Evolutionary conservation across 2,329 filamentous ascomycete species (phyloP), one percentile per base, ranked within the genome.

Genomic region (Claviceps purpurea): DNA sequence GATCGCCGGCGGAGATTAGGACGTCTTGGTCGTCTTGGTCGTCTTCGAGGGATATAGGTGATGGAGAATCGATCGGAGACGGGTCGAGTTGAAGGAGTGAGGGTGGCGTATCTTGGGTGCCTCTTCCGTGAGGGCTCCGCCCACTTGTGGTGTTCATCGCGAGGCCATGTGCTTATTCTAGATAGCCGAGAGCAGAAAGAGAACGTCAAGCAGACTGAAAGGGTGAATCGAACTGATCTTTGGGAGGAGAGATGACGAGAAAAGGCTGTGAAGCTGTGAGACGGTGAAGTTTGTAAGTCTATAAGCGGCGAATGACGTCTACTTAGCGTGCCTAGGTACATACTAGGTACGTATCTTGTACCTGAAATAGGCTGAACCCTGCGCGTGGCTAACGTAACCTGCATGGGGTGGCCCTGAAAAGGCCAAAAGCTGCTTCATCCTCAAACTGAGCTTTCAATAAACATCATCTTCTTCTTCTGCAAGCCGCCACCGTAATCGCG

Each of bases 11-110:
- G 64, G 66, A 65, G 37, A 71, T 62, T 52, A 66, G 63, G 30
- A 64, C 18, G 4, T 24, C 34, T n/a, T 3, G 65, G 56, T 45
- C 18, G 4, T 24, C 34, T n/a, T 3, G 65, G 56, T 45, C 55
- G 50, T 55, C 53, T 51, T 55, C 51, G 52, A 24, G 52, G 37
- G 57, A 51, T 20, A 50, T 38, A 38, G 71, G 64, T 22, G 72
- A 77, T 13, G 71, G 67, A 40, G 68, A 68, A 26, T 78, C 85
- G 44, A 95, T 87, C 0, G 89, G 90, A 22, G 82, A 82, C 3
- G 90, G 90, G 50, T 95, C 89, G 56, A 96, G 73, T 63, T 91
- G 81, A 50, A 84, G 76, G 53, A 95, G 76, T 43, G 84, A 84
- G 53, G 81, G 70, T 50, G 82, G 68, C 40, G 81, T 81, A 60